These are phyloP conservation scores for Fusarium siculi DNA, from an alignment of 2,329 filamentous ascomycete genomes.

Conservation along the genomic window DNA sequence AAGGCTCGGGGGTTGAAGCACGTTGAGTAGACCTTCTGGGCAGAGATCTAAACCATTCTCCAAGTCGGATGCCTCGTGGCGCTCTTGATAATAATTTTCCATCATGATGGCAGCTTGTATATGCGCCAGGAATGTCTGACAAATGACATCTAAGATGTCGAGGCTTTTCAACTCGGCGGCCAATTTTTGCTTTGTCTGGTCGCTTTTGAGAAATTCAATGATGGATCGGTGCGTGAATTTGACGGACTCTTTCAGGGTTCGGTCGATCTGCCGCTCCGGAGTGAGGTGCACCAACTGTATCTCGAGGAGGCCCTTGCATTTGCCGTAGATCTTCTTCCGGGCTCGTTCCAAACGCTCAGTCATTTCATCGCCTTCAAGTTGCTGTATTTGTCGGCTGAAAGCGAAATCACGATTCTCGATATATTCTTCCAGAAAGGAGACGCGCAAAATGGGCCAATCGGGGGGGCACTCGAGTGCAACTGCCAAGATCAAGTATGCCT, in stretches of 20 bases:
- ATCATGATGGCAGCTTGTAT: background rate
- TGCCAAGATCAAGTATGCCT: background rate
- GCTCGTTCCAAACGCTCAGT: fast-evolving
- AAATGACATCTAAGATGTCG: fast-evolving
- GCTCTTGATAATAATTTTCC: too few relatives aligned
- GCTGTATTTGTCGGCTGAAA: fast-evolving
- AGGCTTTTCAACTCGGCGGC: fast-evolving
- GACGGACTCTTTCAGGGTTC: fast-evolving
- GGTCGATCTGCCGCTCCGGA: background rate
- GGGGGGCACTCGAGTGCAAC: background rate
- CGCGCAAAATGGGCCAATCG: background rate
- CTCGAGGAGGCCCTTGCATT: background rate
- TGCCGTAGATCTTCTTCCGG: background rate
- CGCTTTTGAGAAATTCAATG: background rate
- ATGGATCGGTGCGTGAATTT: background rate
- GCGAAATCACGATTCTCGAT: background rate
- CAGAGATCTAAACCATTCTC: too few relatives aligned
- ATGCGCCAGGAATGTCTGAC: background rate
- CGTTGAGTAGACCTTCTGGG: too few relatives aligned
- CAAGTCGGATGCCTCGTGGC: too few relatives aligned
- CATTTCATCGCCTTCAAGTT: fast-evolving
- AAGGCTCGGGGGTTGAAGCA: too few relatives aligned
- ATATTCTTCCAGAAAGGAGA: background rate
- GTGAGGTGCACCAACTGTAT: background rate
- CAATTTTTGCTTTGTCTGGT: fast-evolving